These are phyloP conservation scores for Penicillium desertorum DNA, from an alignment of 495 filamentous ascomycete genomes.

Conservation along the genomic window DNA sequence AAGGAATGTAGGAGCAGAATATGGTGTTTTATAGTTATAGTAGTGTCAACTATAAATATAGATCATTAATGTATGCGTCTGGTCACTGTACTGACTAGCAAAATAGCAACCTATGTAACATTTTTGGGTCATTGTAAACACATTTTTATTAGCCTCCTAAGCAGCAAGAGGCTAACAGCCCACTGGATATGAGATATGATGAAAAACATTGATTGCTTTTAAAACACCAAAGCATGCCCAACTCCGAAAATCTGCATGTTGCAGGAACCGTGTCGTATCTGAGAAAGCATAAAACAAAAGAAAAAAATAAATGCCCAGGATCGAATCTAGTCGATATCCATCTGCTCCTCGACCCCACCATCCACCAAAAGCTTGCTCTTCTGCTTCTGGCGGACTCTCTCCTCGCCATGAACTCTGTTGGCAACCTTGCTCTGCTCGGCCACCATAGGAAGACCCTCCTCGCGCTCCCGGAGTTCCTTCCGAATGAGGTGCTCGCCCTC, in stretches of 20 bases:
- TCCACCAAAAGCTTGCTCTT: constrained; percentile 64
- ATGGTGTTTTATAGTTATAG: no score
- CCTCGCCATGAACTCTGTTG: constrained; percentile 49
- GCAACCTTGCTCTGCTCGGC: constrained; percentile 38
- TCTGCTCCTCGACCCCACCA: constrained; percentile 64
- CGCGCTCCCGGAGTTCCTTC: constrained; percentile 48
- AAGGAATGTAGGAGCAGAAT: no score
- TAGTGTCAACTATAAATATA: no score
- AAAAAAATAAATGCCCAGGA: constrained; percentile 8
- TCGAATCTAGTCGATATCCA: constrained; percentile 65
- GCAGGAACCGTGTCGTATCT: constrained; percentile 33
- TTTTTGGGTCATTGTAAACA: constrained; percentile 12
- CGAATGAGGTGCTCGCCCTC: constrained; percentile 81
- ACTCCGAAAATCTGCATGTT: constrained; percentile 23
- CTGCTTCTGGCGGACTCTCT: constrained; percentile 56
- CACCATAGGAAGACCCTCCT: constrained; percentile 45
- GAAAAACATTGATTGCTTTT: constrained; percentile 37
- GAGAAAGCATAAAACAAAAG: constrained; percentile 25
- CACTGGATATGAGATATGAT: constrained; percentile 25
- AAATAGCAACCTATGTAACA: constrained; percentile 15
- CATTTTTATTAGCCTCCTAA: constrained; percentile 8
- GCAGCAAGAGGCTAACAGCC: constrained; percentile 10
- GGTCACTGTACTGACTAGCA: constrained; percentile 6
- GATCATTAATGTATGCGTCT: no score
- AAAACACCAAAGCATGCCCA: constrained; percentile 35